A percentile compares a stretch with the other conserved stretches of the same genome.
phyloP scores from a whole-genome alignment of 768 basidiomycete species.

The Pleurotus platypus region DNA sequence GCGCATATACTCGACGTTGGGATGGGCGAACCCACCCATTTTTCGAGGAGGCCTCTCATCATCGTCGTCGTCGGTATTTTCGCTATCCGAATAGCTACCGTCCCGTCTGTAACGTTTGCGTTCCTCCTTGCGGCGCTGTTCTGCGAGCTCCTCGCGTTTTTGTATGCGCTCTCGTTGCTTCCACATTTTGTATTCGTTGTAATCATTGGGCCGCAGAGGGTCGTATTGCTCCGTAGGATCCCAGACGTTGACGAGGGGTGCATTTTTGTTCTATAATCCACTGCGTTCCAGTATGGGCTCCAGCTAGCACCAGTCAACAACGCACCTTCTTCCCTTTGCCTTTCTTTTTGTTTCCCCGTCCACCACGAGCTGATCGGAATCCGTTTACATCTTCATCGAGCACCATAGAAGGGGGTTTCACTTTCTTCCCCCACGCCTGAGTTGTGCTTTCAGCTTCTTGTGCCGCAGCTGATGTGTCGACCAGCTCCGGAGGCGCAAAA shows the following conservation, averaged over 20 bases:
- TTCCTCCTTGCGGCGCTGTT: constrained; percentile 55
- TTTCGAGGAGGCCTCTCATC: constrained; percentile 60
- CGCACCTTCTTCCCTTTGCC: constrained; percentile 64
- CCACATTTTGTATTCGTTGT: constrained; percentile 84
- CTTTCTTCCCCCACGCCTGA: constrained; percentile 82
- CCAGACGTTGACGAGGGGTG: constrained; percentile 55
- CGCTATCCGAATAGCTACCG: constrained; percentile 65
- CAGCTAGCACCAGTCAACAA: background rate
- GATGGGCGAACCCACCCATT: constrained; percentile 57
- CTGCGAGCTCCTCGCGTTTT: constrained; percentile 59
- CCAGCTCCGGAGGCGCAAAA: constrained; percentile 63
- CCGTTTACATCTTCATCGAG: constrained; percentile 88
- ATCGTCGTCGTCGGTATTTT: constrained; percentile 61
- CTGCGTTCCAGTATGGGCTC: constrained; percentile 4
- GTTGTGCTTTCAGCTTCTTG: constrained; percentile 28
- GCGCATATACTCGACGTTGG: background rate
- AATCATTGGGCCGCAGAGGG: constrained; percentile 81
- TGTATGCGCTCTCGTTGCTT: constrained; percentile 75
- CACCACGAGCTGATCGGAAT: constrained; percentile 56
- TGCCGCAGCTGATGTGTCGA: constrained; percentile 30
- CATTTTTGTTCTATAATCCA: constrained; percentile 53
- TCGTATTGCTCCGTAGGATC: constrained; percentile 82
- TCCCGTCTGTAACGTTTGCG: constrained; percentile 53
- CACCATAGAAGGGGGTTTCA: constrained; percentile 88
- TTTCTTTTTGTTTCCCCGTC: constrained; percentile 34